Base-by-base conservation (phyloP, 2,329 filamentous ascomycete genomes). In the Xylariaceae sp. region DNA sequence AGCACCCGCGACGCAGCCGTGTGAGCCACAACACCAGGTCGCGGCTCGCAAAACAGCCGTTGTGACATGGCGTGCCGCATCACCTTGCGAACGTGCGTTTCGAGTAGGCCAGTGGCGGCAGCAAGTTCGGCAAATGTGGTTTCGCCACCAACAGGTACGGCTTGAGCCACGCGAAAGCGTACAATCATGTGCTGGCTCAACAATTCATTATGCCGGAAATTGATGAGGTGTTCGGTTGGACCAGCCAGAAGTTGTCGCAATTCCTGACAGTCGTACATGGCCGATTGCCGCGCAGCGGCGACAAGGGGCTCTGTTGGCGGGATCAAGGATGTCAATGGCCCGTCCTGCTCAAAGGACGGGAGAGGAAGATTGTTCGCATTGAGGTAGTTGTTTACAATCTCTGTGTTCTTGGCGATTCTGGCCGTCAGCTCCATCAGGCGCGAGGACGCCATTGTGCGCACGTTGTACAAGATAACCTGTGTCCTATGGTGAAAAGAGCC, bases 21-120 rank as follows among this genome's bases (percentile, higher is more conserved):
- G 33, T 67, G 65, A 3, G 58, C 50, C 4, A 67, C 48, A 2
- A 60, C 44, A 2, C 60, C 61, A 2, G 58, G 61, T 3, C 32
- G 50, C 2, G 59, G 55, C 40, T 67, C 65, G 15, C 39, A 21
- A 49, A 76, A 76, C 46, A 73, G 65, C 2, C 67, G 68, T 53
- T 69, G 64, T 6, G 50, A 15, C 3, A 62, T 50, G 1, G 55
- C 57, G 10, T 40, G 37, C 7, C 57, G 57, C 4, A 62, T 3
- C 1, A 53, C 5, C 21, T 48, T 52, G 1, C 50, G 50, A 1
- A 59, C 23, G n/a, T 58, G 36, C 2, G 18, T 18, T 16, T 58
- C 58, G n/a, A 18, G 3, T 3, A 60, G 42, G 11, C 55, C 49
- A 9, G 42, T 23, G 3, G 24, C 13, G 3, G 23, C 40, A n/a